Conservation (phyloP, 208 protist species). For the Leishmania amazonensis region DNA sequence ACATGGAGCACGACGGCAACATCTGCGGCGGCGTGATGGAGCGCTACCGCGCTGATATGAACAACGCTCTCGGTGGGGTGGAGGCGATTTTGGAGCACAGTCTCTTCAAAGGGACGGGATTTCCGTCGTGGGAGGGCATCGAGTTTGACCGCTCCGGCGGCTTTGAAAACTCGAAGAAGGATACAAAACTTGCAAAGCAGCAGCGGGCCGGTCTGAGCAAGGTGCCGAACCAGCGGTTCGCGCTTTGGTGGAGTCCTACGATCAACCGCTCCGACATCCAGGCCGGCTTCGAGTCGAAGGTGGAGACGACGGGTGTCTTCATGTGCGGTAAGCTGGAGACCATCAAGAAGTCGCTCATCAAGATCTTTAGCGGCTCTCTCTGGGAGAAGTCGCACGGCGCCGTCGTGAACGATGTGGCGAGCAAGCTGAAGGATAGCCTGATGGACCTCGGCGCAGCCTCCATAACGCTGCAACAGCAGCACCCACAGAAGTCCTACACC, state of each 20-base stretch:
- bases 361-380: constrained; percentile 99
- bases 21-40: constrained; percentile 99
- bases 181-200: constrained; percentile 99
- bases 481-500: constrained; percentile 93
- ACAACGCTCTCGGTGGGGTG: constrained; percentile 99
- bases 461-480: constrained; percentile 98
- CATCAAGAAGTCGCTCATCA: constrained; percentile 99
- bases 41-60: constrained; percentile 99
- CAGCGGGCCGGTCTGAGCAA: constrained; percentile 99
- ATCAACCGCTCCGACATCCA: constrained; percentile 99
- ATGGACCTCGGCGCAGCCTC: constrained; percentile 99
- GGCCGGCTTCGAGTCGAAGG: constrained; percentile 99
- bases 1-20: constrained; percentile 99
- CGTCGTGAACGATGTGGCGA: constrained; percentile 98
- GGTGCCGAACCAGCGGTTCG: constrained; percentile 99
- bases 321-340: constrained; percentile 99
- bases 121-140: constrained; percentile 99
- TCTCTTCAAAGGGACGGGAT: constrained; percentile 99
- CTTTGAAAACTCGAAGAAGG: constrained; percentile 99
- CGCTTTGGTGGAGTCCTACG: constrained; percentile 99
- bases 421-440: constrained; percentile 98
- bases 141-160: constrained; percentile 99
- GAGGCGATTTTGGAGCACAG: constrained; percentile 99
- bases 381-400: constrained; percentile 99
- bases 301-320: constrained; percentile 99